Conservation (phyloP, 805 yeast species). For the Candida ponderosae region DNA sequence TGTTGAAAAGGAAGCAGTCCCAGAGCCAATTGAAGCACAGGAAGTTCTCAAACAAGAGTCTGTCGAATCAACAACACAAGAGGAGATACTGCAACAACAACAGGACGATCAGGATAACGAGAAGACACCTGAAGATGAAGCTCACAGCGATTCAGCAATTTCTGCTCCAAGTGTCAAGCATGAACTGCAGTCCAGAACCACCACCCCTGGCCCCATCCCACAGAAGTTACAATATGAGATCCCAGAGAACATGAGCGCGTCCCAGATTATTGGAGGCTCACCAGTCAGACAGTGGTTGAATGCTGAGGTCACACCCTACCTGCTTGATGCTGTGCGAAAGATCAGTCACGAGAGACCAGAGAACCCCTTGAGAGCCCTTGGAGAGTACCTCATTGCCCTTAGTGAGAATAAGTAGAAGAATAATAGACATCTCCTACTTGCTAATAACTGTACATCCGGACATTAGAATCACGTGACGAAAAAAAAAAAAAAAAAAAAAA, state of each 20-base stretch:
- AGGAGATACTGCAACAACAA: background rate
- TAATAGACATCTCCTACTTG: too few species aligned
- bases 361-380: slow-evolving; percentile 45
- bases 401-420: slow-evolving; percentile 18
- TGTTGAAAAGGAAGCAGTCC: too few species aligned
- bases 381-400: slow-evolving; percentile 41
- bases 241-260: slow-evolving; percentile 20
- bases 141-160: too few species aligned
- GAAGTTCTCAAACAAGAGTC: too few species aligned
- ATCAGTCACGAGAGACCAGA: slow-evolving; percentile 42
- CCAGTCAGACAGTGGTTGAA: slow-evolving; percentile 64
- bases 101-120: background rate
- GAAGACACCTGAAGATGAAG: too few species aligned
- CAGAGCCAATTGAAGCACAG: too few species aligned
- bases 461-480: too few species aligned
- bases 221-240: slow-evolving; percentile 14
- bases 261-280: slow-evolving; percentile 62
- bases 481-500: too few species aligned
- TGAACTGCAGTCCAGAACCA: slow-evolving; percentile 1
- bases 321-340: slow-evolving; percentile 55
- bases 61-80: too few species aligned
- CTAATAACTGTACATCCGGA: too few species aligned
- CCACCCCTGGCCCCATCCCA: slow-evolving; percentile 9
- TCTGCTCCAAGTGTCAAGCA: background rate
- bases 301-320: slow-evolving; percentile 50